These are phyloP conservation scores for Ceratobasidium sp. DNA, from an alignment of 1,284 basidiomycete genomes.

Conservation along the genomic window DNA sequence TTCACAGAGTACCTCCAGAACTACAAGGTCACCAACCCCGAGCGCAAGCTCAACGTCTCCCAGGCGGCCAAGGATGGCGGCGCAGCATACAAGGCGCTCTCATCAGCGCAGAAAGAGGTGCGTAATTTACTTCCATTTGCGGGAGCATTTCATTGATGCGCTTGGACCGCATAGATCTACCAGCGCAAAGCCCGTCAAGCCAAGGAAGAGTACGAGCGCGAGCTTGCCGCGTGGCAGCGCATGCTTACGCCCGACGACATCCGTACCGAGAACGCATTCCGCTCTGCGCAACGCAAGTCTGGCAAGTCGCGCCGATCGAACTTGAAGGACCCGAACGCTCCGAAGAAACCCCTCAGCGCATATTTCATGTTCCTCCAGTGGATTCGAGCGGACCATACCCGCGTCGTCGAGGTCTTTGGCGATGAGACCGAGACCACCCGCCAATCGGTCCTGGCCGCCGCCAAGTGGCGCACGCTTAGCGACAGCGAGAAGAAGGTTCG, in stretches of 20 bases:
- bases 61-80: conserved; percentile 96
- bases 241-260: conserved; percentile 94
- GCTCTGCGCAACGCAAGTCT: conserved; percentile 90
- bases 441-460: conserved; percentile 93
- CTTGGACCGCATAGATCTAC: conserved; percentile 69
- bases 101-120: conserved; percentile 84
- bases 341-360: conserved; percentile 93
- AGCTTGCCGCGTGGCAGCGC: conserved; percentile 86
- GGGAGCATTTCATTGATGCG: conserved; percentile 8
- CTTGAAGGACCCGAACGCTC: conserved; percentile 96
- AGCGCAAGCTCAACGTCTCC: conserved; percentile 89
- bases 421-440: conserved; percentile 93
- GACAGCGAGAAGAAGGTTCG: conserved; percentile 90
- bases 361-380: conserved; percentile 96
- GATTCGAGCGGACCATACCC: conserved; percentile 76
- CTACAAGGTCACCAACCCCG: conserved; percentile 70
- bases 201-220: conserved; percentile 85
- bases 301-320: conserved; percentile 94
- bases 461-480: conserved; percentile 90
- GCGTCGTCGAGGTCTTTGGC: conserved; percentile 86
- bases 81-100: conserved; percentile 85
- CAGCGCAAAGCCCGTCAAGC: conserved; percentile 81
- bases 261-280: conserved; percentile 90
- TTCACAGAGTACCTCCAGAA: conserved; percentile 95
- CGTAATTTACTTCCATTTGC: conserved; percentile 45